phyloP scores from a whole-genome alignment of 2,329 filamentous ascomycete species.

The Microdochium nivale region DNA sequence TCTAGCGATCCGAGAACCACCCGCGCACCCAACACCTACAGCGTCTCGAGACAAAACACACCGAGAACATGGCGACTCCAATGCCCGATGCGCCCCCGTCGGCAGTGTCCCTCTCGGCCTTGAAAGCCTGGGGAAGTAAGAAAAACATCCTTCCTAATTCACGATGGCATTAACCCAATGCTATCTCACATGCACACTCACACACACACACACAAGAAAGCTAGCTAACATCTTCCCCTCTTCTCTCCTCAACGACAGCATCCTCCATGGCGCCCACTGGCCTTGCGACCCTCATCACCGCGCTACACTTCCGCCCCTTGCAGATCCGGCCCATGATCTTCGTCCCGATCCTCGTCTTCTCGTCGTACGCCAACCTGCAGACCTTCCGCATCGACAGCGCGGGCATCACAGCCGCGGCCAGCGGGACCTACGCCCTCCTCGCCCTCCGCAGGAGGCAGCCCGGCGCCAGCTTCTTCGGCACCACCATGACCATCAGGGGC shows the following conservation, averaged over 20 bases:
- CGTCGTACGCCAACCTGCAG: constrained; percentile 50
- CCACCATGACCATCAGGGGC: constrained; percentile 37
- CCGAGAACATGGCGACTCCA: constrained; percentile 18
- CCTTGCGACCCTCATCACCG: constrained; percentile 46
- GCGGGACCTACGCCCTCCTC: constrained; percentile 47
- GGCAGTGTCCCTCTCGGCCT: constrained; percentile 14
- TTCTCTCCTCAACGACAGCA: constrained; percentile 23
- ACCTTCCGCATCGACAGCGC: constrained; percentile 49
- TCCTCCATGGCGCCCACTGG: constrained; percentile 45
- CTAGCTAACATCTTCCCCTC: neutral
- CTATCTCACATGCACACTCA: no score
- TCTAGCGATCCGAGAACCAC: no score
- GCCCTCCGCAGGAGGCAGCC: constrained; percentile 37
- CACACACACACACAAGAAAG: no score
- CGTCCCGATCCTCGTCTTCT: constrained; percentile 44
- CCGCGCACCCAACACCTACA: no score
- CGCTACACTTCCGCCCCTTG: constrained; percentile 46
- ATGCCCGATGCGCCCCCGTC: constrained; percentile 19
- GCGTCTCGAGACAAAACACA: neutral
- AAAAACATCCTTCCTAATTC: no score
- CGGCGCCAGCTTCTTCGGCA: constrained; percentile 20
- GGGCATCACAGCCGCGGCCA: constrained; percentile 46
- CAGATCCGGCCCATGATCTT: constrained; percentile 41
- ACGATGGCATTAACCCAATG: no score
- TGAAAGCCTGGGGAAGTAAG: constrained; percentile 43